Evolutionary conservation across 2,329 filamentous ascomycete genomes (phyloP).

Genomic region (Cucurbitaria berberidis): DNA sequence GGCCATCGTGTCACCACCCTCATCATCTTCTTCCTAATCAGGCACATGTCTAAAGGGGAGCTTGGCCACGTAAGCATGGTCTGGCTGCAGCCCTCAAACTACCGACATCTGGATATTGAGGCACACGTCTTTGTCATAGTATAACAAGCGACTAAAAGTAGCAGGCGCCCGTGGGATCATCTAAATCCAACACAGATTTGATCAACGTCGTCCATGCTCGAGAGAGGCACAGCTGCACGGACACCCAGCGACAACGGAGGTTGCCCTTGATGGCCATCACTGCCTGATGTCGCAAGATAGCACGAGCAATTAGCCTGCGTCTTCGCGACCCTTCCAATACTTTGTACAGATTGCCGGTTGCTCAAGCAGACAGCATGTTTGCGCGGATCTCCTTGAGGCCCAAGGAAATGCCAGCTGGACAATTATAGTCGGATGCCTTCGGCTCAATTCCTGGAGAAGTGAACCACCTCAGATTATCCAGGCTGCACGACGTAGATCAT

Average conservation of each 20-base stretch:
- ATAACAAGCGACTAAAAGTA: not conserved
- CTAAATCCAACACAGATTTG: not conserved
- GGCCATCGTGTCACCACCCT: not conserved
- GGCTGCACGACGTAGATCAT: too few relatives aligned
- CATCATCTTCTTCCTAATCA: not conserved
- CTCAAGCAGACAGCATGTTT: not conserved
- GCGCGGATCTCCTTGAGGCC: not conserved
- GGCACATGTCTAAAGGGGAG: not conserved
- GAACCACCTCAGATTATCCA: too few relatives aligned
- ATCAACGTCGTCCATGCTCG: not conserved
- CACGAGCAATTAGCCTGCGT: not conserved
- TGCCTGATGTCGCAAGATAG: not conserved
- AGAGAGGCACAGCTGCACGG: not conserved
- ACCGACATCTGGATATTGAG: not conserved
- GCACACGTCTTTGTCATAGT: not conserved
- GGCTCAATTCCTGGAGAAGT: too few relatives aligned
- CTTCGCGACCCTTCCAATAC: not conserved
- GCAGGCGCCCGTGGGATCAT: not conserved
- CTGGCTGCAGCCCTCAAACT: not conserved
- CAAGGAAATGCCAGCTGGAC: not conserved
- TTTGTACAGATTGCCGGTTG: not conserved
- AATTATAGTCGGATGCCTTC: not conserved
- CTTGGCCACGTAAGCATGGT: not conserved
- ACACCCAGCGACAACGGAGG: not conserved
- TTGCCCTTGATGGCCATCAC: too few relatives aligned